Evolutionary conservation across 805 yeast genomes (phyloP).

Genomic region (Nakazawaea wickerhamii): DNA sequence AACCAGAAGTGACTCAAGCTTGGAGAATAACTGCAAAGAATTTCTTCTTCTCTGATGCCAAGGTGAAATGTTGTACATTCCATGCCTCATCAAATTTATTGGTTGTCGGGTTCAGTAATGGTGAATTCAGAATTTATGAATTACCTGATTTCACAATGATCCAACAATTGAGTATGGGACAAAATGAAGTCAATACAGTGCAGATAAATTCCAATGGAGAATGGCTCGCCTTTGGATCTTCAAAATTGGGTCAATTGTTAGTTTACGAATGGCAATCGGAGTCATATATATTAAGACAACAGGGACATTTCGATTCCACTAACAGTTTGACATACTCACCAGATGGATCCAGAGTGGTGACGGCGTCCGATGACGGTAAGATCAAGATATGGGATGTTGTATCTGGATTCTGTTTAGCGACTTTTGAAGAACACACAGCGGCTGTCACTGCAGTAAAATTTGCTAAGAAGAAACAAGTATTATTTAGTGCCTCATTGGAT

Average conservation of each 20-base stretch:
- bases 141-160: constrained; percentile 72
- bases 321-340: constrained; percentile 86
- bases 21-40: constrained; percentile 85
- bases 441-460: constrained; percentile 85
- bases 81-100: constrained; percentile 66
- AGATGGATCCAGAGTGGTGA: constrained; percentile 87
- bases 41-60: constrained; percentile 66
- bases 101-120: constrained; percentile 85
- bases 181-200: constrained; percentile 80
- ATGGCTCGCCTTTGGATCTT: constrained; percentile 95
- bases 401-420: constrained; percentile 88
- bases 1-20: constrained; percentile 37
- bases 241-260: constrained; percentile 83
- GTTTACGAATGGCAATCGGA: constrained; percentile 99
- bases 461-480: constrained; percentile 84
- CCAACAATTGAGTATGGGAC: constrained; percentile 90
- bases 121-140: constrained; percentile 89
- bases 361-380: constrained; percentile 96
- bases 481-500: constrained; percentile 88
- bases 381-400: constrained; percentile 93
- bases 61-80: constrained; percentile 77
- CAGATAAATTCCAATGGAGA: constrained; percentile 81
- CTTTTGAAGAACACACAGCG: constrained; percentile 86
- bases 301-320: constrained; percentile 92
- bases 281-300: constrained; percentile 90